A percentile compares a stretch with the other conserved stretches of the same genome.
These are phyloP conservation scores for Hypomontagnella monticulosa DNA, from an alignment of 495 filamentous ascomycete genomes.

Conservation along the genomic window DNA sequence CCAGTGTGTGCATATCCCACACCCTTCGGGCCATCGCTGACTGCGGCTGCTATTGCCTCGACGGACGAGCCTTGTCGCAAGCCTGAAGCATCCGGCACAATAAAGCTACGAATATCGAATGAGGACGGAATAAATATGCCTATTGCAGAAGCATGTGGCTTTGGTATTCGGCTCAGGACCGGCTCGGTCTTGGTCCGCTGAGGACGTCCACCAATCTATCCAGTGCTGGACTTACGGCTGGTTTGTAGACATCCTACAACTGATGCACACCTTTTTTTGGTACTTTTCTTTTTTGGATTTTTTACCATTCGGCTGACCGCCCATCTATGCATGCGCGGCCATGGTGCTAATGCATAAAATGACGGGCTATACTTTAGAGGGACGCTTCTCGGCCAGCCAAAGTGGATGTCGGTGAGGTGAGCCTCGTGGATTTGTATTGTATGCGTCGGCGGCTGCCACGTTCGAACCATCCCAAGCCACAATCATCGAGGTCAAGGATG, in stretches of 20 bases:
- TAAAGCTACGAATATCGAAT: too few relatives aligned
- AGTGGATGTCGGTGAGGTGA: conserved; percentile 32
- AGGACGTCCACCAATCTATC: conserved; percentile 32
- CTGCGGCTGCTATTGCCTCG: conserved; percentile 24
- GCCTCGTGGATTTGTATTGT: conserved; percentile 2
- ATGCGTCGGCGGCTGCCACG: conserved; percentile 31
- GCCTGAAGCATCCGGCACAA: neutral
- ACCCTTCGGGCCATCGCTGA: conserved; percentile 2
- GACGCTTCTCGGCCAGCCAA: conserved; percentile 21
- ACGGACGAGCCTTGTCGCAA: neutral
- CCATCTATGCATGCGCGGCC: conserved; percentile 33
- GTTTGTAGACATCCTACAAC: conserved; percentile 6
- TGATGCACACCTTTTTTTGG: conserved; percentile 8
- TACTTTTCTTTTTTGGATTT: neutral
- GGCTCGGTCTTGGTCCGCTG: conserved; percentile 32
- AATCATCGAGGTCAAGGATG: conserved; percentile 23
- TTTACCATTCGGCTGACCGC: conserved; percentile 31
- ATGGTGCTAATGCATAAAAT: conserved; percentile 24
- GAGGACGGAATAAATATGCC: neutral
- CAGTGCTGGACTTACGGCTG: conserved; percentile 13
- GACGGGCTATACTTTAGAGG: conserved; percentile 17
- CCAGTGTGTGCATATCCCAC: conserved; percentile 6
- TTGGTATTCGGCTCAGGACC: conserved; percentile 15
- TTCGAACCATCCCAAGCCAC: conserved; percentile 26
- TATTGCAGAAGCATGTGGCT: neutral